Base-by-base conservation (phyloP, 441 rosid genomes). In the Adansonia rubrostipa region DNA sequence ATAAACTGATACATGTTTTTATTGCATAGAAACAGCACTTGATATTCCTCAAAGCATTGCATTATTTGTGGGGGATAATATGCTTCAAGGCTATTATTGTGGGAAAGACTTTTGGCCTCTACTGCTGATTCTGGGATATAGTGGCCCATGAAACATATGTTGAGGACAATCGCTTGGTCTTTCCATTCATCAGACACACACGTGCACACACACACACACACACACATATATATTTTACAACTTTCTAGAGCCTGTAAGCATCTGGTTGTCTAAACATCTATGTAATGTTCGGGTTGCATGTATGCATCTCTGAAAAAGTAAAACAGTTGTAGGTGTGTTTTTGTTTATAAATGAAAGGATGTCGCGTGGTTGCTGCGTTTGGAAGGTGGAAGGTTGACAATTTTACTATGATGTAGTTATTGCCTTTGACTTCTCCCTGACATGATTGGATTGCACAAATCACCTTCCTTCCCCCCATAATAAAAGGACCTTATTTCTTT, bases 361-460 rank as follows among this genome's bases (percentile, higher is more conserved):
- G 22, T 65, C 48, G 13, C 20, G 50, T 65, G 70, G 14, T 15
- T 40, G 5, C 14, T n/a, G 70, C 22, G 1, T 10, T 15, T 40
- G 50, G 40, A 40, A 65, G 14, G 50, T 65, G 6, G 22, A 36
- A 36, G 42, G 42, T 36, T 36, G 42, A 40, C 20, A 56, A 15
- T n/a, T n/a, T 56, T 65, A 44, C 70, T n/a, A 40, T 44, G 47
- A 65, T 42, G 13, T n/a, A 8, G 50, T 40, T 66, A 44, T 66
- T 17, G 11, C 53, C 3, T 19, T 66, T 36, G 42, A 36, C 42
- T 5, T 36, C 6, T 36, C 42, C 42, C 42, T 36, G 14, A 4
- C 44, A 72, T 63, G 47, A 28, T 61, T 77, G 56, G 47, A 64
- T 33, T 74, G 51, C 54, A 71, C 28, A 36, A 22, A 5, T 33